Conservation (phyloP, 192 early-diverging fungal species). For the Nowakowskiella sp. region DNA sequence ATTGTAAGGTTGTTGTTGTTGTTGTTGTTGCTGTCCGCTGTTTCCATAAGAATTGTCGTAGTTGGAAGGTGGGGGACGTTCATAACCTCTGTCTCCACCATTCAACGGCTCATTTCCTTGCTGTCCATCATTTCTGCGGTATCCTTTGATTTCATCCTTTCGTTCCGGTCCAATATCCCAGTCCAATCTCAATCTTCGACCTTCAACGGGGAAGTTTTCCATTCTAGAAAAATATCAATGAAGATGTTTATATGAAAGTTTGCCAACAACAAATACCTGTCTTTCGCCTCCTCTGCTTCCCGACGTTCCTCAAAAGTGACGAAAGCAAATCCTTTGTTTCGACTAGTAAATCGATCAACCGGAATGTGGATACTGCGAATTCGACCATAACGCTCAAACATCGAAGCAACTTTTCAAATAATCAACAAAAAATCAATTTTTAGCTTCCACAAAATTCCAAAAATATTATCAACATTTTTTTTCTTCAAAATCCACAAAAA, state of each 20-base stretch:
- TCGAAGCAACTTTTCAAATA: slow-evolving; percentile 26
- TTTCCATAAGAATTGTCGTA: no score
- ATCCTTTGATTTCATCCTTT: slow-evolving; percentile 27
- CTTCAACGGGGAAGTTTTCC: slow-evolving; percentile 17
- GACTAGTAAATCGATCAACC: slow-evolving; percentile 59
- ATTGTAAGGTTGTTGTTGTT: no score
- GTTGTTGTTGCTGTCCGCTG: no score
- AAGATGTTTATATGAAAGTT: background rate
- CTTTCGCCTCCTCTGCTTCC: slow-evolving; percentile 57
- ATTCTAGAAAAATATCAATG: slow-evolving; percentile 12
- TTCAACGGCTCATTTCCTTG: no score
- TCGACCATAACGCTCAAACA: slow-evolving; percentile 71
- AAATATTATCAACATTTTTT: background rate
- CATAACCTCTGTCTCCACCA: no score
- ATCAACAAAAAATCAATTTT: background rate
- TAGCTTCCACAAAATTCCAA: background rate
- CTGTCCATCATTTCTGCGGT: no score
- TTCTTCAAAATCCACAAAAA: no score
- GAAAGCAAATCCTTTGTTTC: slow-evolving; percentile 82
- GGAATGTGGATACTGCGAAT: slow-evolving; percentile 60
- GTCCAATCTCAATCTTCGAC: slow-evolving; percentile 32
- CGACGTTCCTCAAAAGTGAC: slow-evolving; percentile 66
- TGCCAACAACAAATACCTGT: slow-evolving; percentile 15
- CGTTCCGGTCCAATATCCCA: slow-evolving; percentile 37
- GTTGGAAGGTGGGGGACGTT: no score